These are phyloP conservation scores for Arachnomyces sp. DNA, from an alignment of 2,329 filamentous ascomycete genomes.

Conservation along the genomic window DNA sequence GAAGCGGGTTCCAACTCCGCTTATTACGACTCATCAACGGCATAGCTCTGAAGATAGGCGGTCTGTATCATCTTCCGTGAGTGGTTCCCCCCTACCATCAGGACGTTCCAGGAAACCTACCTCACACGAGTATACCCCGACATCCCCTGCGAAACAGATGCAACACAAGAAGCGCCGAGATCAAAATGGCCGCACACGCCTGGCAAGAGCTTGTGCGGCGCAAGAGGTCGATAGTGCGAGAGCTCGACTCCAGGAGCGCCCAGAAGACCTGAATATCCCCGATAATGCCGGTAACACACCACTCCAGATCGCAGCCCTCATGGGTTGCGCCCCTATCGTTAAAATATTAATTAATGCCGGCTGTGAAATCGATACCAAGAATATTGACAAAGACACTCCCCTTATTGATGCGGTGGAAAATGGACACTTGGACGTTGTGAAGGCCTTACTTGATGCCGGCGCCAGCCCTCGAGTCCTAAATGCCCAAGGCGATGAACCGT, in stretches of 20 bases:
- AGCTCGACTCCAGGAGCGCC: conserved; percentile 65
- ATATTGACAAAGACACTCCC: conserved; percentile 79
- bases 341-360: conserved; percentile 76
- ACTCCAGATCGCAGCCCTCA: conserved; percentile 82
- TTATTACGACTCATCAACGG: conserved; percentile 33
- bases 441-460: conserved; percentile 71
- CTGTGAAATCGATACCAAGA: conserved; percentile 74
- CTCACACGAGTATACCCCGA: conserved; percentile 38
- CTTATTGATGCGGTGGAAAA: conserved; percentile 96
- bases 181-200: conserved; percentile 80
- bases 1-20: conserved; percentile 33
- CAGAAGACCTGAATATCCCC: conserved; percentile 78
- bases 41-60: conserved; percentile 40
- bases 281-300: conserved; percentile 97
- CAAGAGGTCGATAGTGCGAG: conserved; percentile 76
- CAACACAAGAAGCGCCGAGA: conserved; percentile 79
- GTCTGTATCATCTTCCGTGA: conserved; percentile 38
- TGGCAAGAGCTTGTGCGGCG: conserved; percentile 83
- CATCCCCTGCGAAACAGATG: conserved; percentile 60
- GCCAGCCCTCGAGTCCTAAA: conserved; percentile 90
- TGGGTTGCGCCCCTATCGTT: conserved; percentile 80
- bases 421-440: conserved; percentile 81
- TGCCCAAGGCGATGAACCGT: conserved; percentile 82
- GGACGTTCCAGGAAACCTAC: conserved; percentile 34
- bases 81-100: conserved; percentile 36